Percentiles rank a stretch among this genome's conserved stretches.
Conservation (phyloP, 306 rosid genomes). For the Glycine latifolia region DNA sequence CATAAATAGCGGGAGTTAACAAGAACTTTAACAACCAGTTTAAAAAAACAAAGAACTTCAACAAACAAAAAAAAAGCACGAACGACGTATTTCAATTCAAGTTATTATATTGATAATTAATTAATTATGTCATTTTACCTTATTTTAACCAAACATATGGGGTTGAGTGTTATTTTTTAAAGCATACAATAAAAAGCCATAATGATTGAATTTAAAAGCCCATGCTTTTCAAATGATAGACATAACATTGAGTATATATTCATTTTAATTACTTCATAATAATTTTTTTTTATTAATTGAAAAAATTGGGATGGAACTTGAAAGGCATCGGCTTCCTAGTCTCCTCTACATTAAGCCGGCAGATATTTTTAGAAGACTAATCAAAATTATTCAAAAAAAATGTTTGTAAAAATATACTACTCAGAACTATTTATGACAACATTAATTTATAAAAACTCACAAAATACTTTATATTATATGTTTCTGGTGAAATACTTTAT, state of each 20-base stretch:
- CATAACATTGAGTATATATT: not conserved
- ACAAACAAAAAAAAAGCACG: not conserved
- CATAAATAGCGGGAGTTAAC: conserved; percentile 29
- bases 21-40: conserved; percentile 9
- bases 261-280: too few species aligned
- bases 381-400: not conserved
- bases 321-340: too few species aligned
- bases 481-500: too few species aligned
- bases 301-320: too few species aligned
- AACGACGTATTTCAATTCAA: not conserved
- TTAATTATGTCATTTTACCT: conserved; percentile 40
- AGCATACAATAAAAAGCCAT: conserved; percentile 13
- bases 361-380: not conserved
- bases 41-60: not conserved
- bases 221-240: not conserved
- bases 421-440: not conserved
- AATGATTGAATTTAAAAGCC: conserved; percentile 37
- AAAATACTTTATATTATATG: too few species aligned
- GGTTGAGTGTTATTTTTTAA: conserved; percentile 31
- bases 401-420: not conserved
- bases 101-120: not conserved
- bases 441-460: not conserved
- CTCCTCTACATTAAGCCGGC: not conserved
- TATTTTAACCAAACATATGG: conserved; percentile 25
- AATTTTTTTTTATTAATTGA: too few species aligned